Base-by-base conservation (phyloP, 148 eudicot genomes). In the Nepenthes mirabilis region DNA sequence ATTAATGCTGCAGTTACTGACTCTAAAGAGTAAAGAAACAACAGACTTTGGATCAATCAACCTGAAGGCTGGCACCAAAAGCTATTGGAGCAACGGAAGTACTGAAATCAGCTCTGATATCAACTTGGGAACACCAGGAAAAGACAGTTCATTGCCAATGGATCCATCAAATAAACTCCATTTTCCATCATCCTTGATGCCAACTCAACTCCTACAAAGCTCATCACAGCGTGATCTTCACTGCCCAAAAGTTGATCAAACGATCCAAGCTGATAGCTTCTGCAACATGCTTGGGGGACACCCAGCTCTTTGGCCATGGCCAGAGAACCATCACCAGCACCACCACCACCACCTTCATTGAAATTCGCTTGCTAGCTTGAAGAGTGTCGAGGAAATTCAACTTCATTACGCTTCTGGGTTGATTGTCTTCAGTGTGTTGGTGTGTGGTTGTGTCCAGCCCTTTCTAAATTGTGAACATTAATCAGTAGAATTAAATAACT, bases 61-160 rank as follows among this genome's bases (percentile, higher is more conserved):
- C 52, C 81, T 81, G 40, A 87, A 81, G 68, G 71, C 78, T 37
- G 82, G 79, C 45, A 79, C 83, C 6, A 75, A 81, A 68, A 79
- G 73, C 64, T 81, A 79, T 12, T 87, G 95, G 95, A 83, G 83
- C 72, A 83, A 75, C 75, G 70, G 79, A 55, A 84, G 77, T 47
- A 81, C 85, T 61, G 86, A 82, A 2, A 80, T 75, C 43, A 81
- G 77, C 43, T 79, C 76, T 14, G 85, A 87, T 58, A 76, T 80
- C 66, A 80, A 83, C 68, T 64, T 73, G 37, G 74, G 77, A 47
- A 59, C 70, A 43, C 64, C 73, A 53, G 68, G 56, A 59, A 45
- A 64, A 49, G 71, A 64, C 11, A 48, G 59, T 56, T 55, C 57
- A 40, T 40, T 40, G 45, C 8, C 45, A 40, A 4, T 40, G 45